Evolutionary conservation across 2,329 filamentous ascomycete species (phyloP).

Genomic region (Knoxdaviesia capensis): DNA sequence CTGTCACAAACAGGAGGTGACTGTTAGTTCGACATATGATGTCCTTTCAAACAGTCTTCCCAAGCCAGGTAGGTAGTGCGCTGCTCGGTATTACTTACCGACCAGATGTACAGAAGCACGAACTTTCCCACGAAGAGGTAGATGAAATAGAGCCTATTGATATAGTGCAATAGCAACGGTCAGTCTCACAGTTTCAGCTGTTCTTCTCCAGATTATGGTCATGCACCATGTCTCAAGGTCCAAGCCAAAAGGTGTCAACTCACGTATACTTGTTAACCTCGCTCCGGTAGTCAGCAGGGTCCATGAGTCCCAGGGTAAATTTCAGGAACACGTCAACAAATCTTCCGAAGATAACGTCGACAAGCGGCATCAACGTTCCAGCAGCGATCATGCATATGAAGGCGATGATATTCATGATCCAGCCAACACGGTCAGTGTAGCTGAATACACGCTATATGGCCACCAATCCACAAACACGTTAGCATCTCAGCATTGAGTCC

Average conservation of each 20-base stretch:
- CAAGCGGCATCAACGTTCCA: conserved; percentile 24
- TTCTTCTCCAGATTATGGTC: too few relatives aligned
- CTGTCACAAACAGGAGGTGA: conserved; percentile 6
- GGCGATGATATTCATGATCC: conserved; percentile 15
- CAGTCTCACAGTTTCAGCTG: not conserved
- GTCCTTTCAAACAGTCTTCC: too few relatives aligned
- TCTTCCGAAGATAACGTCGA: conserved; percentile 37
- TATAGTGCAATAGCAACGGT: not conserved
- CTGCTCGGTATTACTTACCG: conserved; percentile 15
- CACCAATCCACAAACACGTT: too few relatives aligned
- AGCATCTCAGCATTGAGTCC: too few relatives aligned
- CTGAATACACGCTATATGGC: conserved; percentile 14
- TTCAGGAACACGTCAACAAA: conserved; percentile 33
- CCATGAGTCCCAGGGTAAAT: conserved; percentile 26
- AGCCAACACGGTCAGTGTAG: conserved; percentile 18
- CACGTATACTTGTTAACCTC: conserved; percentile 25
- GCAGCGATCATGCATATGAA: conserved; percentile 16
- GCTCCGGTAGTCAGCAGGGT: conserved; percentile 24
- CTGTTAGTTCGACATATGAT: too few relatives aligned
- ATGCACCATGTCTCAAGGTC: too few relatives aligned
- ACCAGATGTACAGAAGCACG: conserved; percentile 30
- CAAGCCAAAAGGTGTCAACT: conserved; percentile 5
- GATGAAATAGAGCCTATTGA: conserved; percentile 29
- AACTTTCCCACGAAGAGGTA: conserved; percentile 37
- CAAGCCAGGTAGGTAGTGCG: not conserved